Evolutionary conservation across 2,329 filamentous ascomycete genomes (phyloP), one percentile per base, ranked within the genome.

Genomic region (Pseudogymnoascus sp.): DNA sequence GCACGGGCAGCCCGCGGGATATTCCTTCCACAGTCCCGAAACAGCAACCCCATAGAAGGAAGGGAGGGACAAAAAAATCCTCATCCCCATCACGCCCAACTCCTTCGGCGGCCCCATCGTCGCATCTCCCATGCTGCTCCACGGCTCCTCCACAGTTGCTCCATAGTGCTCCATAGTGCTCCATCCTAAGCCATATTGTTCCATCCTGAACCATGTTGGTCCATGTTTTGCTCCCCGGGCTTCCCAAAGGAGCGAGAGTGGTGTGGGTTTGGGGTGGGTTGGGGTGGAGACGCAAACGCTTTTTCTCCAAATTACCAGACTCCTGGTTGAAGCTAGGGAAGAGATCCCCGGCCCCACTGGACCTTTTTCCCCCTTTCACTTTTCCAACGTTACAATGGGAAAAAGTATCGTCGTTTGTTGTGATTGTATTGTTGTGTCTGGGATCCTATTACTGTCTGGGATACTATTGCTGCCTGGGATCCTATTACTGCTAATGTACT

Each of bases 241-340:
- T 50, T 50, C 44, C 44, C 21, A 50, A 50, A 50, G 21, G 44
- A 23, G 44, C 40, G 4, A 28, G 23, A n/a, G 10, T 21, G 17
- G 40, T 44, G 19, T 21, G 17, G 19, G 10, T 28, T 50, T 50
- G 23, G 21, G 26, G 44, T 50, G 44, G 44, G 44, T 50, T 50
- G 44, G 44, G 44, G 44, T 50, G 44, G 44, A 28, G 44, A 50
- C 44, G 44, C 44, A 50, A 50, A 50, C 44, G 44, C 44, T 15
- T 50, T 50, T 50, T 50, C 44, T 50, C 44, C 44, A 50, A 50
- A 50, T 50, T 50, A 50, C 44, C 44, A n/a, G 44, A 50, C 44
- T 50, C 13, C 44, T 50, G 44, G 44, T 50, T 50, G 44, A 50
- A 50, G 44, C 44, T 50, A 50, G 44, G 44, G 21, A 50, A 23